Evolutionary conservation across 192 early-diverging fungal genomes (phyloP), one percentile per base, ranked within the genome.

Genomic region (Entrophospora sp.): DNA sequence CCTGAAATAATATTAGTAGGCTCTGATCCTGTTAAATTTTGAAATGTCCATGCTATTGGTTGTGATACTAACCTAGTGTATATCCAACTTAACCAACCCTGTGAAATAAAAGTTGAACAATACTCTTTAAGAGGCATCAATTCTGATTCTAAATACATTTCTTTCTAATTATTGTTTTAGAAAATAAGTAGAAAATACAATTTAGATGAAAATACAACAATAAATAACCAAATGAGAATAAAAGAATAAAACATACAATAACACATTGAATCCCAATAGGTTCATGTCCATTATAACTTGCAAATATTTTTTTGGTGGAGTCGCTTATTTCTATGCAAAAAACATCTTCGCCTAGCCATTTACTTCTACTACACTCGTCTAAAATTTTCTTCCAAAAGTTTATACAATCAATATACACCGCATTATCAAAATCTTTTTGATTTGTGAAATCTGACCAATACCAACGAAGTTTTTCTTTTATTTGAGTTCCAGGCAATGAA

Each of bases 301-400:
- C 20, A 44, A 63, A 57, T 35, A 12, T 57, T 35, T 57, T 34
- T 36, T 34, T 22, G 24, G 27, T 22, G 34, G 0, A 1, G 10
- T 48, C 61, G 10, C 27, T 45, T 5, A 25, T 24, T 18, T 58
- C 55, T 20, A 63, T 12, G 35, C 61, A 63, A 12, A 63, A 16
- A 5, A 63, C n/a, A 18, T 63, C 31, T 35, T 40, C 18, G 12
- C 61, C 32, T 9, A 63, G 7, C 43, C 43, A 63, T 4, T 44
- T 44, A 14, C 31, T 42, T 24, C 24, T 34, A 18, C 27, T 63
- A 12, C 43, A 48, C 34, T 63, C 61, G 10, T 34, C 20, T 22
- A 63, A 63, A 12, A 63, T 44, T 5, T 44, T 46, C 35, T 30
- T 35, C 61, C 61, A 63, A 46, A 63, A 63, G 10, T 46, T 48